Base-by-base conservation (phyloP, 495 filamentous ascomycete genomes). In the Lasiosphaeriaceae sp. region DNA sequence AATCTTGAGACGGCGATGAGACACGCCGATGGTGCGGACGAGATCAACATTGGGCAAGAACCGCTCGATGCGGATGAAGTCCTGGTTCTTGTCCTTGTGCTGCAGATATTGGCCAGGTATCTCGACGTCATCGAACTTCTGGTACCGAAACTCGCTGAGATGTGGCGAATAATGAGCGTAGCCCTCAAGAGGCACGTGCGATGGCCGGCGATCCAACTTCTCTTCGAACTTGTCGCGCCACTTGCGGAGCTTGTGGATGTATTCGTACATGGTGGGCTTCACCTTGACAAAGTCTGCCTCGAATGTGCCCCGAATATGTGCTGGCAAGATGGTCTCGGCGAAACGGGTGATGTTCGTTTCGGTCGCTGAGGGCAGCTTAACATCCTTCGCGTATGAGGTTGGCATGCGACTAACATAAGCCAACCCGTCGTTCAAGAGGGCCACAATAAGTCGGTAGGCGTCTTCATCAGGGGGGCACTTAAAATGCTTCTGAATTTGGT, bases 181-280 rank as follows among this genome's bases (percentile, higher is more conserved):
- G 26, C 71, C 76, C 69, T 97, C 95, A 17, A 99, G 77, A 57
- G 78, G 80, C 47, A 89, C 82, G 12, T 78, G 79, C 16, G 85
- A 77, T 26, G 76, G 69, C 35, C 95, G 83, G n/a, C 90, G 87
- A 69, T 99, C 95, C 48, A 99, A 85, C 74, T 93, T 96, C 73
- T 96, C 93, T 66, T 97, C 95, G 67, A 99, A 97, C 68, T 94
- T 92, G 74, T 96, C 92, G 35, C 95, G 86, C 95, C 95, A 99
- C 63, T 87, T 89, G 19, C 95, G 88, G 39, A 97, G 80, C 68
- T 96, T 97, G 62, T 96, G 90, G 55, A 99, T 97, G 76, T 99
- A 99, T 66, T 96, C 90, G 65, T 86, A 86, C 88, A 97, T 94
- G 14, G 91, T 96, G 14, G 94, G 94, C 73, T 96, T 96, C 62